phyloP scores from a whole-genome alignment of 108 stramenopile genomes.

The Stephanodiscus triporus region DNA sequence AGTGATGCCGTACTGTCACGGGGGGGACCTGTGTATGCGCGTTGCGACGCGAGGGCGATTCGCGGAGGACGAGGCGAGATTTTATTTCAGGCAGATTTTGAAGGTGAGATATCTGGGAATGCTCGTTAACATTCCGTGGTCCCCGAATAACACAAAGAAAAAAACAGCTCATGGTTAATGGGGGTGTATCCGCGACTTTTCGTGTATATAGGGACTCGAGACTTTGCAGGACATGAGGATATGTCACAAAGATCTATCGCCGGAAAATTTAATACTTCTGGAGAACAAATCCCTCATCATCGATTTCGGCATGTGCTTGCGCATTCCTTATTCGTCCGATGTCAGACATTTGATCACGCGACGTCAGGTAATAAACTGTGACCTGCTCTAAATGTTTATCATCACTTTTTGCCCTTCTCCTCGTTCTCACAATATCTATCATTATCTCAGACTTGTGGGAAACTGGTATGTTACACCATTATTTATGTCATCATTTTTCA shows the following conservation, averaged over 20 bases:
- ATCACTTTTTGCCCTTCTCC: background rate
- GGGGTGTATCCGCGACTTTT: slow-evolving; percentile 1
- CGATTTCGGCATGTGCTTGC: slow-evolving; percentile 84
- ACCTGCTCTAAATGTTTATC: background rate
- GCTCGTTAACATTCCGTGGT: background rate
- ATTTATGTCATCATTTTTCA: background rate
- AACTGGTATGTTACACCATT: slow-evolving; percentile 21
- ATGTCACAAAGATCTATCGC: slow-evolving; percentile 78
- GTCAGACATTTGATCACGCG: slow-evolving; percentile 36
- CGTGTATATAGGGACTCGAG: slow-evolving; percentile 57
- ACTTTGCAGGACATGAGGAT: slow-evolving; percentile 68
- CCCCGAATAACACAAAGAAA: background rate
- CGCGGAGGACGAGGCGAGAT: slow-evolving; percentile 68
- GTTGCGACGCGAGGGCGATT: slow-evolving; percentile 49
- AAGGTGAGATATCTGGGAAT: slow-evolving; percentile 34
- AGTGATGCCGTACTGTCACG: slow-evolving; percentile 49
- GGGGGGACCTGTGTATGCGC: slow-evolving; percentile 34
- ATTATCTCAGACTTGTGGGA: slow-evolving; percentile 48
- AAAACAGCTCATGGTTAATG: background rate
- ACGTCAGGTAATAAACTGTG: slow-evolving; percentile 9
- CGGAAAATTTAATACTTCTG: slow-evolving; percentile 69
- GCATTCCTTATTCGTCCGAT: slow-evolving; percentile 63
- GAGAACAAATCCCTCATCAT: slow-evolving; percentile 70
- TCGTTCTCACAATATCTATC: background rate
- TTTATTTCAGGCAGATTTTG: slow-evolving; percentile 78